Evolutionary conservation across 169 alveolate genomes (phyloP).

Genomic region (Cryptosporidium felis): DNA sequence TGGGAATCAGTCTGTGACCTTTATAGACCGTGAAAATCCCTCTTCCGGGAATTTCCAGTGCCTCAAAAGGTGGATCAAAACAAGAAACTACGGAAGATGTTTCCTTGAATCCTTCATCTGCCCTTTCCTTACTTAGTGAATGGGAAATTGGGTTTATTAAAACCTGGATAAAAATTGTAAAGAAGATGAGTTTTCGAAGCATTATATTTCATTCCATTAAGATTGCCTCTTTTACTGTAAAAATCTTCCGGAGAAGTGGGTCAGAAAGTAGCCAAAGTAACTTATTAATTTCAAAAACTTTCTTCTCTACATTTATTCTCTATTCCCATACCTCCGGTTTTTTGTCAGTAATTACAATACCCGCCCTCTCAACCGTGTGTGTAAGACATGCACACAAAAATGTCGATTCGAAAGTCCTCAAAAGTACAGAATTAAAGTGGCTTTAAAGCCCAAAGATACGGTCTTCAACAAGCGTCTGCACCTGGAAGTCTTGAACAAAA

Average conservation of each 20-base stretch:
- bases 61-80: constrained; percentile 45
- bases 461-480: too few species aligned
- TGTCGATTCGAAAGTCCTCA: not conserved
- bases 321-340: not conserved
- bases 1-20: constrained; percentile 62
- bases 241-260: not conserved
- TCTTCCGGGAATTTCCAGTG: constrained; percentile 48
- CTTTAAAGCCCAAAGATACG: too few species aligned
- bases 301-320: not conserved
- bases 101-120: not conserved
- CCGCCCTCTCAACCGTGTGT: constrained; percentile 12
- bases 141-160: not conserved
- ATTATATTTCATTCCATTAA: not conserved
- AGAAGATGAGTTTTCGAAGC: not conserved
- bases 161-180: not conserved
- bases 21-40: constrained; percentile 21
- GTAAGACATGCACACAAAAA: constrained; percentile 41
- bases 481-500: not conserved
- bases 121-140: not conserved
- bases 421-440: too few species aligned
- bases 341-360: not conserved
- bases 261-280: not conserved
- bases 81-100: not conserved
- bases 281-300: too few species aligned
- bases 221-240: not conserved